Evolutionary conservation across 495 filamentous ascomycete species (phyloP), one percentile per base, ranked within the genome.

Genomic region (Trichoderma orchidacearum): DNA sequence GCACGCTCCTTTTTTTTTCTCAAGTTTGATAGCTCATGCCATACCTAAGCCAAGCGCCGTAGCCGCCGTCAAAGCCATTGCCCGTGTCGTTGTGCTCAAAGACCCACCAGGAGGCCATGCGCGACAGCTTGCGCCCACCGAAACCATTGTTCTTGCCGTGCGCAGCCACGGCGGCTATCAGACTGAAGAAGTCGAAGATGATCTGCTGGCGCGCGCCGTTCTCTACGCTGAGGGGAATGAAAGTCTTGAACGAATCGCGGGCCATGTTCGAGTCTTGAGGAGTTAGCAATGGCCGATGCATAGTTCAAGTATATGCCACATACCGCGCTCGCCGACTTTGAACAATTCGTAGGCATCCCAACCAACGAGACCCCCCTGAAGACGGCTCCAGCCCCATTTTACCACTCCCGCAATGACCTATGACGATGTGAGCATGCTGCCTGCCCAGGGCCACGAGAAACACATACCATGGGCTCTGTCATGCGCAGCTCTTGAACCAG

Each of bases 341-440:
- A 98, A 98, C 15, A 96, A 74, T 60, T 97, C 90, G 64, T 98
- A 98, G 27, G 88, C 90, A 60, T 96, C 89, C 94, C 94, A 97
- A 53, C 89, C 89, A 51, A 98, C 91, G 12, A 98, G 83, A 62
- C 93, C 93, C 52, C 92, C 90, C 34, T 85, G 82, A 34, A 98
- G 74, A 76, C 93, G 80, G 69, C 89, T 90, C 93, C 93, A 98
- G 68, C 93, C 96, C 93, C 93, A 98, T 76, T 97, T 98, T 61
- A 96, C 73, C 30, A 96, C 89, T 64, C 90, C 91, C 61, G 88
- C 90, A 48, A 98, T 76, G 55, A 95, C 91, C 90, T 95, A 31
- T 13, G 21, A 2, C 3, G 12, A 4, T 31, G 13, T 53, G 5
- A 53, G 51, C 12, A 30, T 53, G 15, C 27, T 3, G 15, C 18